A percentile compares a stretch with the other conserved stretches of the same genome.
Conservation (phyloP, 2,329 filamentous ascomycete genomes). For the Colletotrichum australisinense region DNA sequence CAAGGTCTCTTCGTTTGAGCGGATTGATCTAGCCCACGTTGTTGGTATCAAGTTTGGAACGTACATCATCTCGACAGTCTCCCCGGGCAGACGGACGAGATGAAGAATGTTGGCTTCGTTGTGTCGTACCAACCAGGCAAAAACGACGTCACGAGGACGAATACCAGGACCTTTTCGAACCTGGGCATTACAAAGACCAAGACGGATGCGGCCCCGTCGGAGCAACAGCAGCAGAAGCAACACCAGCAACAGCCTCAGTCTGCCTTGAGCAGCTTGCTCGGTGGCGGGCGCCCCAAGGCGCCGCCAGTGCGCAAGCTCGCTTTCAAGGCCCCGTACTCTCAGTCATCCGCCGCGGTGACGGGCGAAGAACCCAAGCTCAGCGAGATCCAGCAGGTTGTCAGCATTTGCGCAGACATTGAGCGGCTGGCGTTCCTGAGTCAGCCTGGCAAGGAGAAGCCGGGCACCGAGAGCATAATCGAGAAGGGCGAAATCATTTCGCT, state of each 20-base stretch:
- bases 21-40: conserved; percentile 81
- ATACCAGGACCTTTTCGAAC: conserved; percentile 83
- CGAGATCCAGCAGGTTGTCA: conserved; percentile 67
- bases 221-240: conserved; percentile 8
- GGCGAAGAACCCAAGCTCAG: conserved; percentile 59
- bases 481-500: conserved; percentile 82
- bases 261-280: conserved; percentile 56
- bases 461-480: conserved; percentile 60
- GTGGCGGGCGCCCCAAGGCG: conserved; percentile 46
- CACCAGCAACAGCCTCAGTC: conserved; percentile 35
- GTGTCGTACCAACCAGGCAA: conserved; percentile 80
- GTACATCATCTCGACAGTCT: conserved; percentile 91
- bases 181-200: conserved; percentile 43
- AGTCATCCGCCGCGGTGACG: conserved; percentile 66
- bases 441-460: conserved; percentile 53
- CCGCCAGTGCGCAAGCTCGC: conserved; percentile 57
- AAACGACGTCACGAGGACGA: conserved; percentile 80
- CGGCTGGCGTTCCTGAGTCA: conserved; percentile 67
- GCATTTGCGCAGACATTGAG: conserved; percentile 82
- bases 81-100: conserved; percentile 80
- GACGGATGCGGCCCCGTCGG: conserved; percentile 3
- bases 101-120: conserved; percentile 85
- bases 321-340: conserved; percentile 65
- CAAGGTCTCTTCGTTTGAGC: conserved; percentile 92
- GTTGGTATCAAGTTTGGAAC: conserved; percentile 80